Evolutionary conservation across 345 rosid species (phyloP), one percentile per base, ranked within the genome.

Genomic region (Brassica carinata): DNA sequence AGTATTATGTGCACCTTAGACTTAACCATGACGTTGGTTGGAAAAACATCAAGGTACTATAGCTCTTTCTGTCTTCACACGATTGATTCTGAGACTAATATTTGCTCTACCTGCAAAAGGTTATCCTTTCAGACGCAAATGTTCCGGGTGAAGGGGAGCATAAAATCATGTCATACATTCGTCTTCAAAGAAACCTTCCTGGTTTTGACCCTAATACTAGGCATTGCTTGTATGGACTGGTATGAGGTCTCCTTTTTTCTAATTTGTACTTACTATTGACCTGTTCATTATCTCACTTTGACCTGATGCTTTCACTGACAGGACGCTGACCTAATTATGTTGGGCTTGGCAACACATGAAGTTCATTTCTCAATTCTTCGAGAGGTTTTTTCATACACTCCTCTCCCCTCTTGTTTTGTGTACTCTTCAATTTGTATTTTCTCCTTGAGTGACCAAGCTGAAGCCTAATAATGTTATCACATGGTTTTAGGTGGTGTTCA

Each of bases 241-340:
- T 94, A 89, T 73, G 75, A 45, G 77, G 84, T 87, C 85, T 83
- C 76, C 33, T 30, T 69, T 78, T 82, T 51, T 36, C 10, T 53
- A 13, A 34, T 8, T 18, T 34, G 8, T 40, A 14, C 53, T 67
- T 23, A 23, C 26, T 23, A 23, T 23, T 23, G 26, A 23, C 26
- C 48, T 58, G 11, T 40, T 74, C 18, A 30, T 62, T 73, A 71
- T 36, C 58, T 67, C 77, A 40, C 70, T 72, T 69, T 51, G 8
- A 64, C 31, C 45, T 38, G 45, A 40, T 57, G 43, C 78, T 76
- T 79, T 67, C 72, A 48, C 51, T 86, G 76, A 73, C 87, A 96
- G 99, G 99, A 96, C 73, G 99, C 99, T 7, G 99, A 96, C 85
- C 76, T 96, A 73, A 96, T 96, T 73, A 94, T 96, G 99, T 85